These are phyloP conservation scores for Borealophlyctis nickersoniae DNA, from an alignment of 192 early-diverging fungal genomes.

Conservation along the genomic window DNA sequence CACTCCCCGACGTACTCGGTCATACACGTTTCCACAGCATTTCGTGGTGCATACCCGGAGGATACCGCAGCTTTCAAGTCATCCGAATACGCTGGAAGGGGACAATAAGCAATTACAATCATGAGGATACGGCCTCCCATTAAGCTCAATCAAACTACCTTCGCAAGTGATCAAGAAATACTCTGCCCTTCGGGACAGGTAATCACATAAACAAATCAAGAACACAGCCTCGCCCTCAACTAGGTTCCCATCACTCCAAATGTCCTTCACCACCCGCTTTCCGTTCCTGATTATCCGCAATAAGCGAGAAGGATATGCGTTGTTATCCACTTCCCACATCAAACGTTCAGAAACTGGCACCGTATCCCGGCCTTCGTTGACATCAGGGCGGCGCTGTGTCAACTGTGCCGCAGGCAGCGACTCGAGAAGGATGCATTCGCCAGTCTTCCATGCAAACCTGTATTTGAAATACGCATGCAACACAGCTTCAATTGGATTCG, in stretches of 20 bases:
- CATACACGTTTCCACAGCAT: constrained; percentile 19
- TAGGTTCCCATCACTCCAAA: not conserved
- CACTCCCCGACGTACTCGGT: constrained; percentile 15
- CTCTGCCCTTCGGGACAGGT: constrained; percentile 16
- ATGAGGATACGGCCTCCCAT: no score
- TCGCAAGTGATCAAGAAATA: constrained; percentile 18
- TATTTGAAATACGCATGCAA: constrained; percentile 27
- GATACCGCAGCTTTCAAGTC: constrained; percentile 11
- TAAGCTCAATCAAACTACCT: no score
- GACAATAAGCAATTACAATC: constrained; percentile 15
- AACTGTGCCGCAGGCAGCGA: constrained; percentile 19
- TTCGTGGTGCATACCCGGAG: constrained; percentile 23
- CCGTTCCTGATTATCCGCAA: constrained; percentile 23
- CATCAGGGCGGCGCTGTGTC: constrained; percentile 8
- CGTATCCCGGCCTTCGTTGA: not conserved
- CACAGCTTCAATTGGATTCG: constrained; percentile 22
- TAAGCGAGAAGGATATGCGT: constrained; percentile 20
- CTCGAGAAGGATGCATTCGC: constrained; percentile 24
- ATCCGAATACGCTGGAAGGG: constrained; percentile 19
- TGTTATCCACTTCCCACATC: constrained; percentile 16
- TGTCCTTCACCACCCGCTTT: not conserved
- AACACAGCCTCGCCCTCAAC: constrained; percentile 10
- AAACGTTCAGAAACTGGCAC: constrained; percentile 31
- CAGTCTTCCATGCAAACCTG: constrained; percentile 13
- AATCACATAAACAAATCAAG: constrained; percentile 6